Base-by-base conservation (phyloP, 208 protist species). In the Crithidia expoeki region DNA sequence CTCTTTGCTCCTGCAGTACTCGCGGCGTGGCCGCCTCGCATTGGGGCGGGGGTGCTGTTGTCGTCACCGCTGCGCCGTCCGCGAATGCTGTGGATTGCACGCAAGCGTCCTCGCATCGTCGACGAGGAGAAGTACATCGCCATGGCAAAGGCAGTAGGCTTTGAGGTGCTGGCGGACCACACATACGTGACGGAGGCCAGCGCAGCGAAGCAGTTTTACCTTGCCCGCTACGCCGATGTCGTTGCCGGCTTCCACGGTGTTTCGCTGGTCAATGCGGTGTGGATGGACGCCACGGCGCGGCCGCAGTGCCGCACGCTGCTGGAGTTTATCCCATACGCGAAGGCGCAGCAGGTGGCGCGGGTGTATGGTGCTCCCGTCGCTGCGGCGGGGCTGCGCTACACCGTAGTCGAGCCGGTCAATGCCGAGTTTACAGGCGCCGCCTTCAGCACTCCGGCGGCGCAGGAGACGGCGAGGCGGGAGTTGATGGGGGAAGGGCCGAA, bases 181-280 rank as follows among this genome's bases (percentile, higher is more conserved):
- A 27, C 72, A 2, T 80, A 76, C 51, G 23, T 36, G 5, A 47
- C 67, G 40, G n/a, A 19, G 28, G 25, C 72, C 34, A 56, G 66
- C 53, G 68, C 76, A 44, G 77, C 69, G 55, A 64, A 72, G 23
- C 81, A 80, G 66, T 81, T 79, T 46, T 76, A 84, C 47, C 65
- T 84, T 2, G 68, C 53, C n/a, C 76, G 80, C 36, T 69, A 84
- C 68, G 80, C 84, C 17, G 80, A 86, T 42, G 80, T 83, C 17
- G 60, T 86, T 27, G 79, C 78, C 38, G 84, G 84, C 33, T 70
- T 77, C 62, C 78, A 85, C 65, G 80, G 76, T 6, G 68, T 68
- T 32, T 52, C 69, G 21, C 68, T 84, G 25, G 76, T 80, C 44
- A 72, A 81, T 60, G 76, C 76, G 23, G 51, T 79, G 21, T 84